Evolutionary conservation across 1,139 yeast species (phyloP).

Genomic region (Dujonia santamariae): DNA sequence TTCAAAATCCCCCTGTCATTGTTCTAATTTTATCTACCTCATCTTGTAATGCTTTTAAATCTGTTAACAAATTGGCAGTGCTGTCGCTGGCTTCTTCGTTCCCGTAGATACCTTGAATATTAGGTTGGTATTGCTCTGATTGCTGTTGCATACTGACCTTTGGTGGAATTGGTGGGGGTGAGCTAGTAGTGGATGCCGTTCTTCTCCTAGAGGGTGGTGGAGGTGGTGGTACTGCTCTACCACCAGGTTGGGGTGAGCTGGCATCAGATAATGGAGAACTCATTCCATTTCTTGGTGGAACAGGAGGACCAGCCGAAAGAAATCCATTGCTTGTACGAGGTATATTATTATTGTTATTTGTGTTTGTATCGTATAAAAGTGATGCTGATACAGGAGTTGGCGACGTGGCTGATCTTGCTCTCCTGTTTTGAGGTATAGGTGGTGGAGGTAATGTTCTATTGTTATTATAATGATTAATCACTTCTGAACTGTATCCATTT

Average conservation of each 20-base stretch:
- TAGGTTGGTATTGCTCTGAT: constrained; percentile 12
- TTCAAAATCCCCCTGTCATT: constrained; percentile 52
- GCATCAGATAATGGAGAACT: constrained; percentile 6
- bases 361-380: constrained; percentile 10
- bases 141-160: constrained; percentile 19
- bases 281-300: constrained; percentile 14
- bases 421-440: constrained; percentile 32
- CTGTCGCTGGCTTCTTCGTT: constrained; percentile 24
- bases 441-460: constrained; percentile 37
- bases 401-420: constrained; percentile 42
- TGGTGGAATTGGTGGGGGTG: constrained; percentile 35
- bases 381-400: constrained; percentile 29
- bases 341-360: background rate
- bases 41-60: constrained; percentile 58
- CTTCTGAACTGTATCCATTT: too few relatives aligned
- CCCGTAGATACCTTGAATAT: constrained; percentile 13
- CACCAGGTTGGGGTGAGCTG: too few relatives aligned
- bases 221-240: constrained; percentile 30
- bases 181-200: constrained; percentile 7
- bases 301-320: constrained; percentile 14
- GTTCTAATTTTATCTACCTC: constrained; percentile 57
- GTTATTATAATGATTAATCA: constrained; percentile 11
- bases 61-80: constrained; percentile 54
- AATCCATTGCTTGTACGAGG: constrained; percentile 3
- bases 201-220: constrained; percentile 37